These are phyloP conservation scores for Collybia sordida DNA, from an alignment of 768 basidiomycete genomes.

Conservation along the genomic window DNA sequence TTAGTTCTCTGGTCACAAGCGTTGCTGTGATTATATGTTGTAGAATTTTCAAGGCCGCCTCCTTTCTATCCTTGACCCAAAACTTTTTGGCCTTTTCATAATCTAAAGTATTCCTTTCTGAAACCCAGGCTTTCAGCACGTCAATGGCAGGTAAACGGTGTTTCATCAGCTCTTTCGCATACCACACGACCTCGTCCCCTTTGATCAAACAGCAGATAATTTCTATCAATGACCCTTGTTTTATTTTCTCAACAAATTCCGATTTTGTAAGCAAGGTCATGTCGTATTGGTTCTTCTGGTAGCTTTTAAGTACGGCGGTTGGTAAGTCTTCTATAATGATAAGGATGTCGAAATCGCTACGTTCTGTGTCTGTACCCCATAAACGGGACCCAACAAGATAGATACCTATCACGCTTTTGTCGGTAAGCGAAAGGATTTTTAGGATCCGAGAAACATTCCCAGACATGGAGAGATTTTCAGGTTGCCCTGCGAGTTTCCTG, in stretches of 20 bases:
- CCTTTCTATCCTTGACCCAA: slow-evolving; percentile 17
- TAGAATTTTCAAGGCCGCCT: slow-evolving; percentile 20
- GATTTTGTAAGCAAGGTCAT: slow-evolving; percentile 16
- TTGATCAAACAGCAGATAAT: slow-evolving; percentile 20
- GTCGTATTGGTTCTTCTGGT: slow-evolving; percentile 22
- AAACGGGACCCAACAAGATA: slow-evolving; percentile 19
- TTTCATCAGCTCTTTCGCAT: slow-evolving; percentile 2
- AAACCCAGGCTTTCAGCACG: slow-evolving; percentile 11
- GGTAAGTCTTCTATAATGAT: slow-evolving; percentile 12
- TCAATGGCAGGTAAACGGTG: slow-evolving; percentile 5
- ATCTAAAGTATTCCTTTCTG: slow-evolving; percentile 12
- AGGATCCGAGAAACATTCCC: background rate
- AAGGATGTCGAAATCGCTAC: slow-evolving; percentile 20
- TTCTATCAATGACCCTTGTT: slow-evolving; percentile 19
- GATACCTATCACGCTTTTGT: slow-evolving; percentile 4
- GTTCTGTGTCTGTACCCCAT: slow-evolving; percentile 18
- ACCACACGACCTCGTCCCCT: slow-evolving; percentile 8
- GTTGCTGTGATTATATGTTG: slow-evolving; percentile 17
- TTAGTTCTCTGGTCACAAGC: slow-evolving; percentile 12
- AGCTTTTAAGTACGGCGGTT: slow-evolving; percentile 11
- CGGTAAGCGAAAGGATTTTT: slow-evolving; percentile 1
- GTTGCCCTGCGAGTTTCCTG: background rate
- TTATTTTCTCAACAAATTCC: slow-evolving; percentile 14
- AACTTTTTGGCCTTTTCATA: slow-evolving; percentile 22
- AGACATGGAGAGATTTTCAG: background rate